A percentile compares a stretch with the other conserved stretches of the same genome.
Evolutionary conservation across 225 moss, liverwort and hornwort species (phyloP).

Genomic region (Physcomitrium patens): DNA sequence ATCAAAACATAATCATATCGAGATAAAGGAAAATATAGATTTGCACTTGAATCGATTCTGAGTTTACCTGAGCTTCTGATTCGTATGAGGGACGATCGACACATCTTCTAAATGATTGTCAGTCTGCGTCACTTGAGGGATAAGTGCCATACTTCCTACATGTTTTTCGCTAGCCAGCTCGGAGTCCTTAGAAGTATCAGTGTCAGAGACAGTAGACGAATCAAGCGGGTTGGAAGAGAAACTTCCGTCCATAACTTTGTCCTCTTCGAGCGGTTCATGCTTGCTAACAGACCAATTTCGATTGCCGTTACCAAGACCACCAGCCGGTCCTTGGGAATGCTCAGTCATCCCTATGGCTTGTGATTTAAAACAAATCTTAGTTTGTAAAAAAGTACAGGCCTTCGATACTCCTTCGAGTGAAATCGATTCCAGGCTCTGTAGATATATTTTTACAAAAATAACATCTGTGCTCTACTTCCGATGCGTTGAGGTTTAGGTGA

Average conservation of each 20-base stretch:
- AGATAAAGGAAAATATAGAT: neutral
- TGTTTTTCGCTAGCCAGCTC: constrained; percentile 24
- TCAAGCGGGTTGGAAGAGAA: constrained; percentile 27
- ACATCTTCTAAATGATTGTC: no score
- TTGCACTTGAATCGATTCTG: neutral
- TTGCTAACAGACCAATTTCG: constrained; percentile 10
- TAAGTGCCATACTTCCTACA: constrained; percentile 27
- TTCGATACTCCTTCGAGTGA: constrained; percentile 38
- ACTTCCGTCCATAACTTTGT: constrained; percentile 7
- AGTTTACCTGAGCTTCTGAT: constrained; percentile 36
- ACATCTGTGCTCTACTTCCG: constrained; percentile 15
- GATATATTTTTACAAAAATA: constrained; percentile 16
- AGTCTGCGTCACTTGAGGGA: constrained; percentile 3
- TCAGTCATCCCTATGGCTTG: constrained; percentile 32
- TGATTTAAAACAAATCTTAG: constrained; percentile 26
- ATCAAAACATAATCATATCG: neutral
- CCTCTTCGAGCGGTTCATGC: constrained; percentile 27
- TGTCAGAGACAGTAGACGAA: constrained; percentile 26
- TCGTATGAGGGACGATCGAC: constrained; percentile 14
- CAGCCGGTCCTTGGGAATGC: constrained; percentile 28
- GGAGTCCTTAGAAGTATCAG: constrained; percentile 22
- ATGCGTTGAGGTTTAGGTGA: constrained; percentile 7
- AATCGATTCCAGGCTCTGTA: constrained; percentile 27
- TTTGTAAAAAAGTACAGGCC: constrained; percentile 14
- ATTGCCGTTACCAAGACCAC: constrained; percentile 26